Evolutionary conservation across 1,139 yeast species (phyloP), one percentile per base, ranked within the genome.

Genomic region (Trichomonascaceae sp.): DNA sequence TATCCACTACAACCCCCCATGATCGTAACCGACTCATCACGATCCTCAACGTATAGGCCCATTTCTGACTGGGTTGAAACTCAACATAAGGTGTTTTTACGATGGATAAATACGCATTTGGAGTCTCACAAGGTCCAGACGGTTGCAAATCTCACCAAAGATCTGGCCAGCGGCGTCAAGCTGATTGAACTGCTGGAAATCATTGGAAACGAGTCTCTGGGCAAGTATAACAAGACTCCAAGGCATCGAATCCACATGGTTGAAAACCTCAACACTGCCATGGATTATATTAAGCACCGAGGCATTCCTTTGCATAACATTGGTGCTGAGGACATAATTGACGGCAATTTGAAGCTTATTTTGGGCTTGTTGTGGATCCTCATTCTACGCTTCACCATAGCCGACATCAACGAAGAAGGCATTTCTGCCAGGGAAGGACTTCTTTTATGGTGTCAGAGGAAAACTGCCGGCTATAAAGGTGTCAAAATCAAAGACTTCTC

Each of bases 291-390:
- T 55, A 75, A 78, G 55, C 74, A 79, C 47, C 74, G 80, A 36
- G 76, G 81, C 20, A 72, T 85, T 46, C 81, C 80, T 58, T 72
- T 81, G 39, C 74, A 78, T 60, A 79, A 80, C 61, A 81, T 85
- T 49, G 84, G 86, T 24, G 82, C 88, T n/a, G 87, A 83, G 53
- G 85, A 83, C 66, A 77, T 85, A 20, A 75, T 79, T 22, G 87
- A 83, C 50, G 86, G 87, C 1, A 81, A 84, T 63, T 67, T 75
- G 52, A 85, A 85, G 64, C 69, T 83, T 48, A 79, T 81, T n/a
- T 68, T 84, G 59, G 89, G 89, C 1, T 70, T 85, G 47, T 67
- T 84, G 10, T 85, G 91, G 91, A 75, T 81, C 43, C 66, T 83
- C 50, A 81, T 82, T 61, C 66, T 82, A 43, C 74, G 79, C 55